Conservation (phyloP, 805 yeast genomes). For the Blastobotrys terrestris region DNA sequence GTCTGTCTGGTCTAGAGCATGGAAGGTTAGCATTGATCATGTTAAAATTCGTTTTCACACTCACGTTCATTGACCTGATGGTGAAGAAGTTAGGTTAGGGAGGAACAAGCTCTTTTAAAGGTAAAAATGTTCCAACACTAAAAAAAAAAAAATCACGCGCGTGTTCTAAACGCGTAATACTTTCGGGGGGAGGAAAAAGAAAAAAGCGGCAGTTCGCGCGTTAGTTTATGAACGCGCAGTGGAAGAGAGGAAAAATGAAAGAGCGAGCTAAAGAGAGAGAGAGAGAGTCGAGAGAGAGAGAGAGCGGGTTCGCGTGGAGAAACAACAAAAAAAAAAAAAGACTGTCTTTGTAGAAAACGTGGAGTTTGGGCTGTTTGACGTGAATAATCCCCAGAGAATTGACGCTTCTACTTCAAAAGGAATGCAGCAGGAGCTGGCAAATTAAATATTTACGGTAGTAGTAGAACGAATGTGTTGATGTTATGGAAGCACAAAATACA, state of each 20-base stretch:
- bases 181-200: background rate
- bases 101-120: background rate
- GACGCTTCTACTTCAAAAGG: background rate
- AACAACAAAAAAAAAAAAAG: background rate
- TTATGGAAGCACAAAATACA: background rate
- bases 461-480: background rate
- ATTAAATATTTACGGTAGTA: too few relatives aligned
- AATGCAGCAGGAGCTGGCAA: background rate
- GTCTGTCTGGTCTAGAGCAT: slow-evolving; percentile 6
- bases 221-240: background rate
- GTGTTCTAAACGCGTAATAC: background rate
- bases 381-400: background rate
- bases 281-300: background rate
- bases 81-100: background rate
- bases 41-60: background rate
- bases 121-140: too few relatives aligned
- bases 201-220: background rate
- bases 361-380: background rate
- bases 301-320: background rate
- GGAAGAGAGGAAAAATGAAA: too few relatives aligned
- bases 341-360: background rate
- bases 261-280: too few relatives aligned
- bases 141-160: background rate
- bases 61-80: background rate
- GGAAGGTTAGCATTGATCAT: background rate